Conservation (phyloP, 2,329 filamentous ascomycete species). For the Meredithiella fracta region DNA sequence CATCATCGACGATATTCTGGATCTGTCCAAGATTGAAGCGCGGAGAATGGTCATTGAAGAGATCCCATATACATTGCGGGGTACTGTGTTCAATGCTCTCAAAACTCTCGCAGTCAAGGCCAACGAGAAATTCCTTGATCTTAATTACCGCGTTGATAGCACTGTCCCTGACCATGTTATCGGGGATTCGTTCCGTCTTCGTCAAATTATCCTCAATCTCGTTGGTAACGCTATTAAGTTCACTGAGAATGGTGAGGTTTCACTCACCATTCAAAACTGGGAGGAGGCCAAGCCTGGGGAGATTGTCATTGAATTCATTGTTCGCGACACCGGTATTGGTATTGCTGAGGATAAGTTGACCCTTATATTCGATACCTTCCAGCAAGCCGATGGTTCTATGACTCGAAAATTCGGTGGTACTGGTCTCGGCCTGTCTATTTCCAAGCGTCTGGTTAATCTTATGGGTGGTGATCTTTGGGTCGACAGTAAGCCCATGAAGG, state of each 20-base stretch:
- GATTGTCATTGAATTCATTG: conserved; percentile 82
- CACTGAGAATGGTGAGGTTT: conserved; percentile 90
- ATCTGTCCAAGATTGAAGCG: conserved; percentile 73
- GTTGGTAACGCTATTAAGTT: conserved; percentile 99
- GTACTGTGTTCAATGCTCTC: conserved; percentile 90
- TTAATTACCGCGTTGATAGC: conserved; percentile 86
- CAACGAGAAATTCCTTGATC: conserved; percentile 83
- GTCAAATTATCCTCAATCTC: conserved; percentile 92
- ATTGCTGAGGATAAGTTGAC: conserved; percentile 92
- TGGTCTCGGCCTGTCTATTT: conserved; percentile 84
- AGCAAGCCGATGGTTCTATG: conserved; percentile 93
- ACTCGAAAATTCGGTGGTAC: conserved; percentile 93
- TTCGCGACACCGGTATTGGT: conserved; percentile 91
- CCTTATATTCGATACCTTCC: conserved; percentile 96
- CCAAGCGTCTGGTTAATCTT: conserved; percentile 80
- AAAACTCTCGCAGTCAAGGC: conserved; percentile 96
- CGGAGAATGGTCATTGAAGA: conserved; percentile 97
- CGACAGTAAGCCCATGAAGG: conserved; percentile 76
- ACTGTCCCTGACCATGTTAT: conserved; percentile 90
- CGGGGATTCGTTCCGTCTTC: conserved; percentile 86
- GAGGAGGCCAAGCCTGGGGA: conserved; percentile 42
- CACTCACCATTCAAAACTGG: conserved; percentile 58
- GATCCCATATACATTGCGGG: conserved; percentile 85
- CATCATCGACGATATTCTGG: conserved; percentile 77
- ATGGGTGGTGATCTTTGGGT: conserved; percentile 98